Conservation (phyloP, 2,329 filamentous ascomycete species). For the Stagonosporopsis tanaceti region DNA sequence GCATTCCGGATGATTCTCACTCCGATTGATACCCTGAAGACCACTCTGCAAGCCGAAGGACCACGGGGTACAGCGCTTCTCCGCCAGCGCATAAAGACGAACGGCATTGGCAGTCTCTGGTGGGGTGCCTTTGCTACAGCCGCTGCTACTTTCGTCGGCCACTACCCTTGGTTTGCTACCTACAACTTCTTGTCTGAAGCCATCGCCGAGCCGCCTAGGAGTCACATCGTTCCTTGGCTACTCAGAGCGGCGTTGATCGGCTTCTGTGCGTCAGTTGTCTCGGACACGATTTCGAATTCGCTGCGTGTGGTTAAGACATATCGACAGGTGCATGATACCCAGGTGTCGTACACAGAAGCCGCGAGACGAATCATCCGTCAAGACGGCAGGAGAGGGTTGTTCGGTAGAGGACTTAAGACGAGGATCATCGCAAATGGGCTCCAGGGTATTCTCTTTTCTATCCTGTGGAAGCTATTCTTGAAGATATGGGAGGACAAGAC, state of each 20-base stretch:
- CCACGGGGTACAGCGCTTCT: constrained; percentile 31
- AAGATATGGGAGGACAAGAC: constrained; percentile 36
- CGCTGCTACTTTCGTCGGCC: constrained; percentile 41
- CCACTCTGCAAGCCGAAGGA: constrained; percentile 39
- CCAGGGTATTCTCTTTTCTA: constrained; percentile 42
- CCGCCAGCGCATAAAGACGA: constrained; percentile 32
- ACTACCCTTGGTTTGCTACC: constrained; percentile 42
- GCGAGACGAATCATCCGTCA: constrained; percentile 35
- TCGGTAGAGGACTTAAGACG: constrained; percentile 40
- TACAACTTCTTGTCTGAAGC: constrained; percentile 39
- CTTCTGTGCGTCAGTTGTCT: constrained; percentile 40
- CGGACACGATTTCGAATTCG: constrained; percentile 41
- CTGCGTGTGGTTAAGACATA: constrained; percentile 42
- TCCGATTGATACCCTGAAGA: constrained; percentile 41
- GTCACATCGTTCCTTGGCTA: constrained; percentile 35
- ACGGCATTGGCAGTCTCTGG: constrained; percentile 40
- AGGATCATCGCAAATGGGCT: constrained; percentile 42
- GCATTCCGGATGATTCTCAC: constrained; percentile 39
- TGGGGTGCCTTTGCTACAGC: constrained; percentile 44
- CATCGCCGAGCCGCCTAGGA: constrained; percentile 31
- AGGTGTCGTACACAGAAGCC: constrained; percentile 38
- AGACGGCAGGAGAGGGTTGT: constrained; percentile 35
- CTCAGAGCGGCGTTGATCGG: constrained; percentile 40
- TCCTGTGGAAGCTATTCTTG: constrained; percentile 41
- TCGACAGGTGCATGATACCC: constrained; percentile 40